These are phyloP conservation scores for Lantana camara DNA, from an alignment of 257 asterid genomes.

Conservation along the genomic window DNA sequence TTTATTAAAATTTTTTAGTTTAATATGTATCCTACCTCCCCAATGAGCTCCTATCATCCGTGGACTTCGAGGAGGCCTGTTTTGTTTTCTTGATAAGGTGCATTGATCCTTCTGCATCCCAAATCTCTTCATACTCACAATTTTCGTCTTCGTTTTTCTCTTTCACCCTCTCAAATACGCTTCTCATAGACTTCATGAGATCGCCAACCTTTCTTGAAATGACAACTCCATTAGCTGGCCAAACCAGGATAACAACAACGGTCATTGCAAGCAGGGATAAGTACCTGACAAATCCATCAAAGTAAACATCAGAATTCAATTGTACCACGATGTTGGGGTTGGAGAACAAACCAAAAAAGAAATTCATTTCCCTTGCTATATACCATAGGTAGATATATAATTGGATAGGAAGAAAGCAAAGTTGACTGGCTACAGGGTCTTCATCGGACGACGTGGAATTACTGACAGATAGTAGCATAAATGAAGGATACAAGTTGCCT, in stretches of 20 bases:
- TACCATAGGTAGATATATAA: constrained; percentile 82
- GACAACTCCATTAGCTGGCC: constrained; percentile 67
- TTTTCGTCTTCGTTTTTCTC: constrained; percentile 84
- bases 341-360: background rate
- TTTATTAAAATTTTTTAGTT: too few species aligned
- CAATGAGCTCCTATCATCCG: constrained; percentile 42
- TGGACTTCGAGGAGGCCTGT: constrained; percentile 40
- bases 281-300: constrained; percentile 62
- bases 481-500: constrained; percentile 91
- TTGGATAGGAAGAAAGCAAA: constrained; percentile 95
- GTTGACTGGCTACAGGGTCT: constrained; percentile 50
- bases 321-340: background rate
- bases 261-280: constrained; percentile 69
- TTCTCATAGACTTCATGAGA: constrained; percentile 42
- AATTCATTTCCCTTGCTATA: background rate
- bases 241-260: constrained; percentile 54
- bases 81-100: constrained; percentile 81
- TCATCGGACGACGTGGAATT: constrained; percentile 42
- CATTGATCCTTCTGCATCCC: constrained; percentile 99
- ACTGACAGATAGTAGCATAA: constrained; percentile 82
- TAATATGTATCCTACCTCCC: constrained; percentile 66
- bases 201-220: constrained; percentile 41
- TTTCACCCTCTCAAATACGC: constrained; percentile 40
- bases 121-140: constrained; percentile 82
- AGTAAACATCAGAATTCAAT: constrained; percentile 3